Evolutionary conservation across 345 rosid species (phyloP).

Genomic region (Laguncularia racemosa): DNA sequence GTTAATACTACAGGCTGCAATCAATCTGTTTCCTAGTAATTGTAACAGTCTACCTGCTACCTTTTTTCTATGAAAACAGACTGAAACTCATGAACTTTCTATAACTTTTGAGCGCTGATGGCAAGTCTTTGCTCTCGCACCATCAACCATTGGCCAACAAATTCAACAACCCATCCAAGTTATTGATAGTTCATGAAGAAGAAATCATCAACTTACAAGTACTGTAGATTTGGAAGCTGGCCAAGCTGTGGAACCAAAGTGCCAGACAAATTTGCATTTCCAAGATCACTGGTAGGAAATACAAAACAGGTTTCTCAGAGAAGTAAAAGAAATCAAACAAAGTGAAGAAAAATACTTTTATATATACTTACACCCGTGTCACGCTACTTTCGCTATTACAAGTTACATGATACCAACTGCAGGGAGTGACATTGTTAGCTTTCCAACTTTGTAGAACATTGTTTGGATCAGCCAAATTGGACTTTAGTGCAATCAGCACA

Average conservation of each 20-base stretch:
- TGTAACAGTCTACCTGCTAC: too few species aligned
- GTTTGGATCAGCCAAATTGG: slow-evolving; percentile 4
- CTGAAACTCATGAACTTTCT: too few species aligned
- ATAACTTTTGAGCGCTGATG: neutral
- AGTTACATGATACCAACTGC: slow-evolving; percentile 3
- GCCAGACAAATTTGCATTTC: slow-evolving; percentile 63
- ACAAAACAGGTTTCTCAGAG: neutral
- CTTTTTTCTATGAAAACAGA: too few species aligned
- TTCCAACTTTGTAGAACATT: slow-evolving; percentile 4
- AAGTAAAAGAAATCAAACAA: neutral
- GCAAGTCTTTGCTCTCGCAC: too few species aligned
- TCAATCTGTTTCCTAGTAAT: too few species aligned
- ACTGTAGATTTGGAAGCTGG: slow-evolving; percentile 56
- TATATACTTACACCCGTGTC: slow-evolving; percentile 65
- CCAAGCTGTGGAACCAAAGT: slow-evolving; percentile 58
- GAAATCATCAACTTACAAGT: slow-evolving; percentile 45
- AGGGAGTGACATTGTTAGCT: slow-evolving; percentile 1
- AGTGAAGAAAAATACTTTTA: slow-evolving; percentile 2
- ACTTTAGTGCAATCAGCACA: neutral
- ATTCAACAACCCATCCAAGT: too few species aligned
- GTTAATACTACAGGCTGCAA: too few species aligned
- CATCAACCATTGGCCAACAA: too few species aligned
- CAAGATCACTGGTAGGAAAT: slow-evolving; percentile 39
- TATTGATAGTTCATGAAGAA: neutral
- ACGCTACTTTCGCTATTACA: slow-evolving; percentile 11